These are phyloP conservation scores for Candida ponderosae DNA, from an alignment of 805 yeast species.

Conservation along the genomic window DNA sequence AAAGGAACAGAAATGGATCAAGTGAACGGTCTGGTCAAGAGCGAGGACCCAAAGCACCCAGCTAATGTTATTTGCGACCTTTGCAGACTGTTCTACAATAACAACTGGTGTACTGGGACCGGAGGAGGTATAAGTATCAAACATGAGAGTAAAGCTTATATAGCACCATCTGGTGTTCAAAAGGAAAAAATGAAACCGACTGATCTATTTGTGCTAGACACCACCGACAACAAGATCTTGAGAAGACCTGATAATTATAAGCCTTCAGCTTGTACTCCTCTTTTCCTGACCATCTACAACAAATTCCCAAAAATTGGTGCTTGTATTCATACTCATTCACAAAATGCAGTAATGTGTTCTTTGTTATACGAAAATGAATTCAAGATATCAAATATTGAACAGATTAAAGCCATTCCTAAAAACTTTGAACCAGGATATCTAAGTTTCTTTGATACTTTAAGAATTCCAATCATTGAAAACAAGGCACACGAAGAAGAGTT, in stretches of 20 bases:
- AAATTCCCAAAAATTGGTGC: slow-evolving; percentile 73
- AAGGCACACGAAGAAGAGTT: slow-evolving; percentile 84
- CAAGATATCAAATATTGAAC: slow-evolving; percentile 75
- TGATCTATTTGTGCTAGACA: slow-evolving; percentile 72
- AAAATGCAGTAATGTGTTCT: slow-evolving; percentile 76
- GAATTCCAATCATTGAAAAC: slow-evolving; percentile 87
- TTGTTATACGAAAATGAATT: slow-evolving; percentile 65
- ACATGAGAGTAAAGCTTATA: slow-evolving; percentile 44
- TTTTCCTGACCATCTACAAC: slow-evolving; percentile 61
- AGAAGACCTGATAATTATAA: slow-evolving; percentile 60
- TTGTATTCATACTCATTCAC: slow-evolving; percentile 92
- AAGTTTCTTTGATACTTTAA: slow-evolving; percentile 64
- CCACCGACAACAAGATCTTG: slow-evolving; percentile 41
- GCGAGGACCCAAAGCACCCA: slow-evolving; percentile 35
- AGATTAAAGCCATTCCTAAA: slow-evolving; percentile 82
- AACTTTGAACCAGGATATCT: slow-evolving; percentile 47
- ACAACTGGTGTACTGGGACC: slow-evolving; percentile 92
- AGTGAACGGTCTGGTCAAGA: slow-evolving; percentile 11
- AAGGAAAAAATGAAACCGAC: slow-evolving; percentile 80
- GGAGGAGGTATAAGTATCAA: slow-evolving; percentile 88
- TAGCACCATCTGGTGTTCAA: slow-evolving; percentile 96
- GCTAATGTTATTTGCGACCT: slow-evolving; percentile 80
- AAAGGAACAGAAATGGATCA: not conserved
- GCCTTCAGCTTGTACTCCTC: slow-evolving; percentile 92
- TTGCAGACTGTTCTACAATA: slow-evolving; percentile 66